phyloP scores from a whole-genome alignment of 805 yeast genomes.

The Saccharomycopsis sp. region DNA sequence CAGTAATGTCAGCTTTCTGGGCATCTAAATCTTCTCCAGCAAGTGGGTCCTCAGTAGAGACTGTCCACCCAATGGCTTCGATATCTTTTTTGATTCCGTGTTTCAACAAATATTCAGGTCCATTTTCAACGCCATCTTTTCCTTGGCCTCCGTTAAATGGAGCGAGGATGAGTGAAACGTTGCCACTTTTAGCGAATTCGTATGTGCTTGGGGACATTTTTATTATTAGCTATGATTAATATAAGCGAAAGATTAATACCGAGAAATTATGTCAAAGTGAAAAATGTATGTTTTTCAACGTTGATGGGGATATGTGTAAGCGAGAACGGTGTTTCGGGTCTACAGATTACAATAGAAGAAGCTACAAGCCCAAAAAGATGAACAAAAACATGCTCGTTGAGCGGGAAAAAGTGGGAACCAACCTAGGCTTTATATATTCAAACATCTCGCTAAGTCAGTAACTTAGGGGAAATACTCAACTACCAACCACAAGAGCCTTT shows the following conservation, averaged over 20 bases:
- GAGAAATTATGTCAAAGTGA: neutral
- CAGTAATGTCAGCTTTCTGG: constrained; percentile 32
- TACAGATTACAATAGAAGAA: neutral
- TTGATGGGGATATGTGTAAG: neutral
- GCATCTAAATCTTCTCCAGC: constrained; percentile 37
- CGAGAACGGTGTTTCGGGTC: neutral
- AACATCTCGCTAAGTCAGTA: constrained; percentile 20
- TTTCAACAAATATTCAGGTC: constrained; percentile 75
- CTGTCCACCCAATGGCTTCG: constrained; percentile 66
- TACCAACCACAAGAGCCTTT: neutral
- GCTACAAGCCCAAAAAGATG: constrained; percentile 1
- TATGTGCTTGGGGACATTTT: constrained; percentile 27
- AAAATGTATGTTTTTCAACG: neutral
- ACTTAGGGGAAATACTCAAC: constrained; percentile 19
- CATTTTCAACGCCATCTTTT: constrained; percentile 87
- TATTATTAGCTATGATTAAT: too few relatives aligned
- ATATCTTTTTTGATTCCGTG: constrained; percentile 65
- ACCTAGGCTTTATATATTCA: constrained; percentile 10
- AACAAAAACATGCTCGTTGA: neutral
- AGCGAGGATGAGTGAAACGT: constrained; percentile 70
- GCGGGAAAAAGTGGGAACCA: neutral
- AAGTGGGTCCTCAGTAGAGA: constrained; percentile 48
- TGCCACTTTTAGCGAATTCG: constrained; percentile 48
- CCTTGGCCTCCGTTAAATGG: constrained; percentile 97
- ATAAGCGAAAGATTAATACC: neutral